phyloP scores from a whole-genome alignment of 2,329 filamentous ascomycete species.

The Paraphoma chrysanthemicola region DNA sequence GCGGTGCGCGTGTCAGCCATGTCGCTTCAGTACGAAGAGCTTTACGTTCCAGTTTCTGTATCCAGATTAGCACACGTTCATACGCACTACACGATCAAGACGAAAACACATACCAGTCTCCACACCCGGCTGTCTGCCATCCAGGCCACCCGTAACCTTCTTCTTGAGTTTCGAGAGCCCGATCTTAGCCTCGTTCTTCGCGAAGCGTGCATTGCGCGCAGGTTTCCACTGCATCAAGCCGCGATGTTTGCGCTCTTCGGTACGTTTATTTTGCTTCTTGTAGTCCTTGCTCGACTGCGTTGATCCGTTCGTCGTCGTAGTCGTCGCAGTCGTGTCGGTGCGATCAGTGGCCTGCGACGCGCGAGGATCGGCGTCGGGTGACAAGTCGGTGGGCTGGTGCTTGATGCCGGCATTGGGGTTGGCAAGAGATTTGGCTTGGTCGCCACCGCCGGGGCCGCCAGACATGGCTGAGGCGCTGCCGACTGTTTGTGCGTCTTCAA shows the following conservation, averaged over 20 bases:
- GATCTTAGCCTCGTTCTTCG: slow-evolving; percentile 84
- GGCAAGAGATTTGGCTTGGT: slow-evolving; percentile 11
- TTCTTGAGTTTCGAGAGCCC: slow-evolving; percentile 78
- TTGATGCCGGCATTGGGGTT: slow-evolving; percentile 25
- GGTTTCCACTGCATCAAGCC: slow-evolving; percentile 97
- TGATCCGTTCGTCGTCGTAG: slow-evolving; percentile 13
- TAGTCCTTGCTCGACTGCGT: slow-evolving; percentile 61
- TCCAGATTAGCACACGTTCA: neutral
- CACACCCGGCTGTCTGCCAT: slow-evolving; percentile 84
- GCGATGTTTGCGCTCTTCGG: slow-evolving; percentile 81
- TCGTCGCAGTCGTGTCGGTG: slow-evolving; percentile 34
- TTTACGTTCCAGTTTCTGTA: neutral
- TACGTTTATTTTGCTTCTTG: slow-evolving; percentile 71
- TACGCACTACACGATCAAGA: slow-evolving; percentile 8
- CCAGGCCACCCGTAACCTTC: slow-evolving; percentile 73
- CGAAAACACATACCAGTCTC: slow-evolving; percentile 66
- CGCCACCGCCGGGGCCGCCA: slow-evolving; percentile 20
- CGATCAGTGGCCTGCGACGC: slow-evolving; percentile 34
- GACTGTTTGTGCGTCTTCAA: slow-evolving; percentile 61
- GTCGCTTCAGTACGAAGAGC: neutral
- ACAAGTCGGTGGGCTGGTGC: slow-evolving; percentile 38
- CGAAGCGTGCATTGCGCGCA: slow-evolving; percentile 83
- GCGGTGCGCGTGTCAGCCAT: neutral
- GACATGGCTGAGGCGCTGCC: slow-evolving; percentile 30
- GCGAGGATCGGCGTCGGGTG: slow-evolving; percentile 27